Evolutionary conservation across 345 rosid genomes (phyloP).

Genomic region (Salix dunnii): DNA sequence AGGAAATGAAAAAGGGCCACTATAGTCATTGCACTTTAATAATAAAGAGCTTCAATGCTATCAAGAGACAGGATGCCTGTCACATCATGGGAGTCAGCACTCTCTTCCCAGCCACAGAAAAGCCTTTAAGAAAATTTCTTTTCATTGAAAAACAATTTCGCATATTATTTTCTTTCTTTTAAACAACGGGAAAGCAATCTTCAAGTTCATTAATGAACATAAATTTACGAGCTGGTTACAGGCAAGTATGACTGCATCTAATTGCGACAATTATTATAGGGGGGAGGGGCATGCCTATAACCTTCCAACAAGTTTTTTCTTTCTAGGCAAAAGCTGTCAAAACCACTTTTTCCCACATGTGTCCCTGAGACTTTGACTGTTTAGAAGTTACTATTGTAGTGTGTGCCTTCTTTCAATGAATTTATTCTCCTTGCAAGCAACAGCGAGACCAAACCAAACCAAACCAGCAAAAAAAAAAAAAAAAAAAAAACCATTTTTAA

Average conservation of each 20-base stretch:
- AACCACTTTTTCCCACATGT: conserved; percentile 15
- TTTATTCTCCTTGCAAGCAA: background rate
- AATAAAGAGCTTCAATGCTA: conserved; percentile 17
- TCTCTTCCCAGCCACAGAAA: conserved; percentile 28
- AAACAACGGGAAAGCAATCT: background rate
- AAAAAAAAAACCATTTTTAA: background rate
- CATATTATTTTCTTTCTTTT: conserved; percentile 2
- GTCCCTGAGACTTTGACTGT: conserved; percentile 1
- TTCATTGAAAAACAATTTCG: background rate
- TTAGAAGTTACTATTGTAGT: background rate
- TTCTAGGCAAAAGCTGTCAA: conserved; percentile 18
- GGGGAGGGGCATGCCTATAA: background rate
- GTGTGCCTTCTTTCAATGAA: background rate
- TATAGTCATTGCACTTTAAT: conserved; percentile 13
- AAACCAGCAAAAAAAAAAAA: background rate
- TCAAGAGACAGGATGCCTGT: conserved; percentile 19
- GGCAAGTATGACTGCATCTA: conserved; percentile 5
- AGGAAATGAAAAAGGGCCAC: conserved; percentile 6
- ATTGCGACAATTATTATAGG: background rate
- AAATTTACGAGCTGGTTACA: conserved; percentile 8
- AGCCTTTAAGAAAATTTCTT: conserved; percentile 13
- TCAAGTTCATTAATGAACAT: background rate
- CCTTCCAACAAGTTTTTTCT: background rate
- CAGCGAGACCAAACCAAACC: background rate
- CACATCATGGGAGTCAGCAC: conserved; percentile 36